Evolutionary conservation across 164 flowering plant genomes (phyloP), one percentile per base, ranked within the genome.

Genomic region (Cinnamomum micranthum): DNA sequence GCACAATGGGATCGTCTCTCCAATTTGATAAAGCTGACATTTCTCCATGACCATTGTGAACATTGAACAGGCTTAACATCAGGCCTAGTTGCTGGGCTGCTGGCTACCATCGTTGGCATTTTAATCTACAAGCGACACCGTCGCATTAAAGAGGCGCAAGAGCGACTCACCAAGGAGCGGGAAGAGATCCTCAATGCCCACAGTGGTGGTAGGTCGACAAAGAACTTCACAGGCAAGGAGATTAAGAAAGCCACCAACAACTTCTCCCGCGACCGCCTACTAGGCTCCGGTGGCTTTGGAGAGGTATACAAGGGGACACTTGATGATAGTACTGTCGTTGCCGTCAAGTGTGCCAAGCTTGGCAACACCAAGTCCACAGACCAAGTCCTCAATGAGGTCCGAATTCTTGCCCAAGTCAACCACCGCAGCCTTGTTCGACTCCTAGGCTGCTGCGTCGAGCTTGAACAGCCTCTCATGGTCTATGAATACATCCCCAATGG

Each of bases 341-440:
- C 94, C 13, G 79, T 88, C 78, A 90, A 90, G 74, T 77, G 85
- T 27, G 90, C 94, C 62, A 90, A 89, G 80, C 74, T 88, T 9
- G 91, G 91, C 2, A 89, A 83, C 84, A 60, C 87, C 69, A 86
- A 86, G 52, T 84, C 89, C 68, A 85, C 85, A 0, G 87, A 90
- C 60, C 91, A 89, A 65, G 86, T 89, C 65, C 87, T 90, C 70
- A 89, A 89, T 55, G 92, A 89, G 80, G 94, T 89, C 28, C 73
- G 89, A 9, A 89, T 90, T 59, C 83, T 89, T 2, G 85, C 90
- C 65, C 92, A 90, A 51, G 92, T 89, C 28, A 74, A 74, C 71
- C 80, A 78, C 41, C 65, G 77, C 5, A 70, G 67, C 74, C 77
- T 78, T 4, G 77, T 78, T 17, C 74, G 71, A 52, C 74, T 78